phyloP scores from a whole-genome alignment of 768 basidiomycete genomes.

The Brasilioporus rufonigricans region DNA sequence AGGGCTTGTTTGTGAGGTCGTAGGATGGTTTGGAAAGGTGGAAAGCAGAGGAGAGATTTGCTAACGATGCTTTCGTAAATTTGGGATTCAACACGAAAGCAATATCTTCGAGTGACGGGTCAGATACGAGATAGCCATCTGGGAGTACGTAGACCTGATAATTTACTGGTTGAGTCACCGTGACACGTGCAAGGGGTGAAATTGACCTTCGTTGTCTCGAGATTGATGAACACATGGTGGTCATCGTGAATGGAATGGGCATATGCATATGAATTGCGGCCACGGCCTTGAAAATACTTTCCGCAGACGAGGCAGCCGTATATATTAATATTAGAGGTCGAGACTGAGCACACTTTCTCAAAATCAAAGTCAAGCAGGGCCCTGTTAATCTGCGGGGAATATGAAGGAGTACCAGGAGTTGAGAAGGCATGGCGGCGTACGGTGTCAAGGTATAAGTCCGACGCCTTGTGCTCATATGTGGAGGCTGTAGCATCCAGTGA shows the following conservation, averaged over 20 bases:
- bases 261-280: constrained; percentile 91
- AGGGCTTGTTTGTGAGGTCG: constrained; percentile 78
- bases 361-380: constrained; percentile 95
- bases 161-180: constrained; percentile 15
- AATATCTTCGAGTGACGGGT: constrained; percentile 96
- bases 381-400: constrained; percentile 73
- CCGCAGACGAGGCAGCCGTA: constrained; percentile 98
- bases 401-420: constrained; percentile 18
- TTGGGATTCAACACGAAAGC: constrained; percentile 83
- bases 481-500: constrained; percentile 25
- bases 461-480: constrained; percentile 42
- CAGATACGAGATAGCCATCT: constrained; percentile 94
- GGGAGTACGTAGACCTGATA: constrained; percentile 92
- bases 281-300: constrained; percentile 98
- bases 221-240: constrained; percentile 97
- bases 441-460: constrained; percentile 94
- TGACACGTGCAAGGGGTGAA: constrained; percentile 15
- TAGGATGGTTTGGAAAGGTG: constrained; percentile 75
- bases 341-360: constrained; percentile 97
- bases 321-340: constrained; percentile 93
- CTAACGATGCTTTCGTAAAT: constrained; percentile 65
- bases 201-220: constrained; percentile 81
- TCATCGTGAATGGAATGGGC: constrained; percentile 97
- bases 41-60: constrained; percentile 53
- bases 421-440: constrained; percentile 44